These are phyloP conservation scores for Cerrena zonata DNA, from an alignment of 1,284 basidiomycete genomes.

Conservation along the genomic window DNA sequence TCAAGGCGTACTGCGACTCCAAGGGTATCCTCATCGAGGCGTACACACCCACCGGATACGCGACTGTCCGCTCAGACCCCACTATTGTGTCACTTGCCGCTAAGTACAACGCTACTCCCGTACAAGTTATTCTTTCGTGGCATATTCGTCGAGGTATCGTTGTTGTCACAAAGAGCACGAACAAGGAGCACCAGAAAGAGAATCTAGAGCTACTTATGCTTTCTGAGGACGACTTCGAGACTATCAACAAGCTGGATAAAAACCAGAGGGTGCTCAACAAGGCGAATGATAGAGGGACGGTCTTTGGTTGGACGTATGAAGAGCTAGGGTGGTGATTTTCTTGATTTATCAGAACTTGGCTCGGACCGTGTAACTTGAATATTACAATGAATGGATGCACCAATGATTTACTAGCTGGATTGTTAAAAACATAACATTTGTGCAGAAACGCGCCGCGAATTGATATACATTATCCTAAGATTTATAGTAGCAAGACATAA, in stretches of 20 bases:
- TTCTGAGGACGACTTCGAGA: conserved; percentile 2
- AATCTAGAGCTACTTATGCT: conserved; percentile 32
- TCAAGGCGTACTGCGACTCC: conserved; percentile 49
- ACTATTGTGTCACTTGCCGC: conserved; percentile 35
- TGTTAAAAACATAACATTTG: too few relatives aligned
- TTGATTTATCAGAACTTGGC: too few relatives aligned
- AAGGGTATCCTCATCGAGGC: conserved; percentile 60
- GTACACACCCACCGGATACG: conserved; percentile 60
- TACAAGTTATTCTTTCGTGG: conserved; percentile 52
- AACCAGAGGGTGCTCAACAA: conserved; percentile 4
- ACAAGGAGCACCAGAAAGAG: conserved; percentile 38
- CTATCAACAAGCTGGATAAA: conserved; percentile 1
- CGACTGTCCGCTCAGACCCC: conserved; percentile 35
- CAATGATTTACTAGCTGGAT: too few relatives aligned
- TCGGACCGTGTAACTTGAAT: too few relatives aligned
- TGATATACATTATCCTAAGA: too few relatives aligned
- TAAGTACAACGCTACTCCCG: conserved; percentile 41
- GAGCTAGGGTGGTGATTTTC: conserved; percentile 44
- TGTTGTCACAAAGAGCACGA: conserved; percentile 47
- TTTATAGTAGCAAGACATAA: too few relatives aligned
- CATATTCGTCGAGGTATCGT: conserved; percentile 37
- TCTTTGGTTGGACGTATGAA: conserved; percentile 48
- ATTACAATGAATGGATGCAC: too few relatives aligned
- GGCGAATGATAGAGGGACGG: conserved; percentile 25
- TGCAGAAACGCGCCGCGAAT: too few relatives aligned